Conservation (phyloP, 2,329 filamentous ascomycete species). For the Fusarium subglutinans region DNA sequence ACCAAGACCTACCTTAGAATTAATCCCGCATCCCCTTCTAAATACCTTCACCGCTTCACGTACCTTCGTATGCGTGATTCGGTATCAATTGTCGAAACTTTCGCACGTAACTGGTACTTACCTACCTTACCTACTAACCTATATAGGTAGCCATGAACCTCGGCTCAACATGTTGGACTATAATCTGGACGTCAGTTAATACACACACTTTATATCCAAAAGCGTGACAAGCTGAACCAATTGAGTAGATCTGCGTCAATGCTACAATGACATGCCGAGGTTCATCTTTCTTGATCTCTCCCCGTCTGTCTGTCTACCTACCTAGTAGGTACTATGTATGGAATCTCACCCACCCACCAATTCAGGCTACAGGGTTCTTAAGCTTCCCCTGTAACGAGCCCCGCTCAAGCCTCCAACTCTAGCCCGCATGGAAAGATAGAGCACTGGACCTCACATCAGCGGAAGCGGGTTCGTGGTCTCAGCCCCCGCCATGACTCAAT, state of each 20-base stretch:
- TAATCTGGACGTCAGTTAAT: background rate
- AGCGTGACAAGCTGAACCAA: background rate
- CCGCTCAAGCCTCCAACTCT: background rate
- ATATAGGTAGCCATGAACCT: conserved; percentile 5
- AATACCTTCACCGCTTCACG: too few species aligned
- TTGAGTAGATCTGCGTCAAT: background rate
- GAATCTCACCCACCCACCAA: background rate
- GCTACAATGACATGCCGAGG: conserved; percentile 18
- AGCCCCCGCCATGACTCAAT: background rate
- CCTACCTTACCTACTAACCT: too few species aligned
- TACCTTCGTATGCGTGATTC: too few species aligned
- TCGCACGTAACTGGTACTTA: too few species aligned
- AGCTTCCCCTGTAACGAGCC: background rate
- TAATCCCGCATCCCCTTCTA: too few species aligned
- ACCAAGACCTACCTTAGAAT: too few species aligned
- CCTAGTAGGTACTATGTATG: background rate
- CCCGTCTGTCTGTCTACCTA: background rate
- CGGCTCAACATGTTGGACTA: background rate
- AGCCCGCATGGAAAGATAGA: background rate
- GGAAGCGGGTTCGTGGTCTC: background rate
- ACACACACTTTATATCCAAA: background rate
- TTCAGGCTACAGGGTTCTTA: background rate
- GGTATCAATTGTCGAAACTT: too few species aligned
- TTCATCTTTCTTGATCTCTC: background rate
- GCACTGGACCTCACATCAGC: background rate